Evolutionary conservation across 805 yeast species (phyloP).

Genomic region (Pichia cephalocereana): DNA sequence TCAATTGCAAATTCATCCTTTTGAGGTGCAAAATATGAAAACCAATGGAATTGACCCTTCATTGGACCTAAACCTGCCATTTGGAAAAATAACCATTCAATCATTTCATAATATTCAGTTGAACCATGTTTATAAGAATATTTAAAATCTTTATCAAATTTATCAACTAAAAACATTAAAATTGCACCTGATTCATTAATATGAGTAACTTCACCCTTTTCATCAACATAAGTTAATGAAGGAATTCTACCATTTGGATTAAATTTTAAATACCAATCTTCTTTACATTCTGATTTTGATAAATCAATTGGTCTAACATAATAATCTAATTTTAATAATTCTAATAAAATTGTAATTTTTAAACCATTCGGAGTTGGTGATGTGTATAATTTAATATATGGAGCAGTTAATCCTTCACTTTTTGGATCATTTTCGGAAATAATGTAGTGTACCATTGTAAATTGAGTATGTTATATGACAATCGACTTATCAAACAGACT

Average conservation of each 20-base stretch:
- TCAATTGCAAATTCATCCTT: conserved; percentile 45
- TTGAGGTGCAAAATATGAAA: conserved; percentile 35
- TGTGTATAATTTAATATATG: conserved; percentile 35
- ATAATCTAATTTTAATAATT: conserved; percentile 34
- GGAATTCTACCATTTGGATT: conserved; percentile 63
- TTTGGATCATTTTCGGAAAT: conserved; percentile 28
- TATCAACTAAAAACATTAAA: conserved; percentile 48
- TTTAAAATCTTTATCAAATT: conserved; percentile 47
- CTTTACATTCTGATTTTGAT: conserved; percentile 37
- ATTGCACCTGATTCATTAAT: conserved; percentile 58
- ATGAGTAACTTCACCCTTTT: conserved; percentile 34
- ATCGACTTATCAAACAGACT: no score
- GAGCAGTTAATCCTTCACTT: conserved; percentile 26
- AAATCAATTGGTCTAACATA: conserved; percentile 35
- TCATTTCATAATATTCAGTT: conserved; percentile 39
- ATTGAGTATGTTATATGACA: neutral
- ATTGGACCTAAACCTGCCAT: conserved; percentile 53
- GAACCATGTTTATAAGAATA: conserved; percentile 32
- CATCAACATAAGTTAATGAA: conserved; percentile 32
- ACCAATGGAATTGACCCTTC: conserved; percentile 53
- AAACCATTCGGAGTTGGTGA: conserved; percentile 38
- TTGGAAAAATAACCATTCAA: conserved; percentile 48
- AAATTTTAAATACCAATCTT: conserved; percentile 45
- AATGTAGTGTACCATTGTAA: conserved; percentile 23
- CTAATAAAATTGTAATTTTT: conserved; percentile 33